Conservation (phyloP, 116 monocot genomes). For the Dioscorea cayenensis region DNA sequence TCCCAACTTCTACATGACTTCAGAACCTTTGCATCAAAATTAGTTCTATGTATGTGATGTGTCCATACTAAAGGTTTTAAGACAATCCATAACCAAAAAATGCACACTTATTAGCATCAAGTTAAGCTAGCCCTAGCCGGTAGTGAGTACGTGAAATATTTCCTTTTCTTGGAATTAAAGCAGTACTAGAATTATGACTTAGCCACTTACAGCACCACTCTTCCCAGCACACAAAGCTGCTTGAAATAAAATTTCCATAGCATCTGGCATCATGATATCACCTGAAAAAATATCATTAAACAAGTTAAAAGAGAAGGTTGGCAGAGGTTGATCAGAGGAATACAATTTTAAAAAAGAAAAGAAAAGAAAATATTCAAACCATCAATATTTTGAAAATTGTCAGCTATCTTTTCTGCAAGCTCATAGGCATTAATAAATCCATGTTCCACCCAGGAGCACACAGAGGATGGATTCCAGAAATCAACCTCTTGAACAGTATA, state of each 20-base stretch:
- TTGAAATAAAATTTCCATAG: slow-evolving; percentile 43
- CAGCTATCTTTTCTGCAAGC: slow-evolving; percentile 35
- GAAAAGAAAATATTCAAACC: slow-evolving; percentile 18
- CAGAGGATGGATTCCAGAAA: slow-evolving; percentile 16
- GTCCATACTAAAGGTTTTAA: too few relatives aligned
- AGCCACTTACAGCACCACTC: slow-evolving; percentile 36
- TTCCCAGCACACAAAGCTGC: slow-evolving; percentile 30
- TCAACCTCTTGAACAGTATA: slow-evolving; percentile 12
- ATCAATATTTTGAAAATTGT: slow-evolving; percentile 12
- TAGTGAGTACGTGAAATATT: not conserved
- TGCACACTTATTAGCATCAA: not conserved
- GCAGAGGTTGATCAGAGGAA: not conserved
- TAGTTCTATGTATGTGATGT: too few relatives aligned
- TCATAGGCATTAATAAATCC: slow-evolving; percentile 37
- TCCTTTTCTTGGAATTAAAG: not conserved
- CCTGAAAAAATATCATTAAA: slow-evolving; percentile 13
- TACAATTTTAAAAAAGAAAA: not conserved
- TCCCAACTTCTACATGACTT: too few relatives aligned
- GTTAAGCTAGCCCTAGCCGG: not conserved
- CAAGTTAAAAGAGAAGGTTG: not conserved
- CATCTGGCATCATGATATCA: slow-evolving; percentile 40
- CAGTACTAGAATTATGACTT: not conserved
- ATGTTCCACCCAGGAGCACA: slow-evolving; percentile 21
- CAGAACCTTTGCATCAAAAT: too few relatives aligned
- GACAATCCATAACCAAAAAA: not conserved